Conservation (phyloP, 75 land plant species). For the Picea glauca region DNA sequence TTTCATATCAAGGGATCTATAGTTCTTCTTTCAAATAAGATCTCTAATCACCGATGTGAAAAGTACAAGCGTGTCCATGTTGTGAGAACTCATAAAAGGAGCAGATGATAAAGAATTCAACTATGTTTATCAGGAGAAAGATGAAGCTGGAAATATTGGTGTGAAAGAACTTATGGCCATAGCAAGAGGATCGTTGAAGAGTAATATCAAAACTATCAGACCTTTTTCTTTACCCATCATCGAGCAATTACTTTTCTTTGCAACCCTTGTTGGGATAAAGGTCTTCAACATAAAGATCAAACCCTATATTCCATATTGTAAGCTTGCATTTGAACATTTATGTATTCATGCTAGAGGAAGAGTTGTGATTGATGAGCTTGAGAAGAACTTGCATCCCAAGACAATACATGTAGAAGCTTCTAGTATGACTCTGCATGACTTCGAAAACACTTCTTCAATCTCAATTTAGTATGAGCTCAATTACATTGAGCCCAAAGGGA, state of each 20-base stretch:
- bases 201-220: too few species aligned
- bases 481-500: constrained; percentile 37
- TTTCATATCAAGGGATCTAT: constrained; percentile 22
- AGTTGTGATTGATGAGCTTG: constrained; percentile 38
- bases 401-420: constrained; percentile 37
- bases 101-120: constrained; percentile 18
- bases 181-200: too few species aligned
- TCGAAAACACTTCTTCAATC: constrained; percentile 39
- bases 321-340: constrained; percentile 37
- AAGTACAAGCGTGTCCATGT: constrained; percentile 24
- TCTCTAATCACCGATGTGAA: constrained; percentile 7
- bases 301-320: constrained; percentile 43
- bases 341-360: constrained; percentile 44
- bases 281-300: constrained; percentile 20
- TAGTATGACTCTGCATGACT: constrained; percentile 25
- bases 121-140: too few species aligned
- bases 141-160: too few species aligned
- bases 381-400: constrained; percentile 39
- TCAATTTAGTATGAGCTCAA: constrained; percentile 47
- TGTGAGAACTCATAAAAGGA: constrained; percentile 28
- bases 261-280: too few species aligned
- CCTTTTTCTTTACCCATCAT: too few species aligned
- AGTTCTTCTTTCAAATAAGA: constrained; percentile 20
- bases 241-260: too few species aligned
- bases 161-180: too few species aligned